Conservation (phyloP, 2,329 filamentous ascomycete species). For the Aspergillus sp. region DNA sequence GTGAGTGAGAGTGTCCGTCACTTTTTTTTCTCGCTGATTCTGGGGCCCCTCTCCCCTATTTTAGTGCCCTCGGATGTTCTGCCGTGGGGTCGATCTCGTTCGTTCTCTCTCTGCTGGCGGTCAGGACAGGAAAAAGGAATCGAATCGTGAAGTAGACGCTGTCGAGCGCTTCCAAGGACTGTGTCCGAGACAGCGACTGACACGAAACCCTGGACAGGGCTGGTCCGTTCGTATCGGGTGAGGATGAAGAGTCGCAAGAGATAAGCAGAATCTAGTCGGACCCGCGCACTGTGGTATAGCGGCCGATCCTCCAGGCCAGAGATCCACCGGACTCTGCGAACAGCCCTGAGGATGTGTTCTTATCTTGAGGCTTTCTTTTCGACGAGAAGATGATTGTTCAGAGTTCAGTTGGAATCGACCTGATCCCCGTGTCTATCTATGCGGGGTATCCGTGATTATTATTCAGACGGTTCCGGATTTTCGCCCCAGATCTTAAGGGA, state of each 20-base stretch:
- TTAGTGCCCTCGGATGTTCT: not conserved
- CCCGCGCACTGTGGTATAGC: slow-evolving; percentile 19
- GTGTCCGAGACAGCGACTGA: no score
- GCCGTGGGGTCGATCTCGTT: not conserved
- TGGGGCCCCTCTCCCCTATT: not conserved
- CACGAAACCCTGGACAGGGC: not conserved
- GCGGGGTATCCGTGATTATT: not conserved
- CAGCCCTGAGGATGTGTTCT: no score
- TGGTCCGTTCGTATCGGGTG: not conserved
- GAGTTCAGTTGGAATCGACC: no score
- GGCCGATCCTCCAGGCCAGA: slow-evolving; percentile 21
- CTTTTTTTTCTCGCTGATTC: slow-evolving; percentile 11
- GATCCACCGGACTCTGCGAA: slow-evolving; percentile 4
- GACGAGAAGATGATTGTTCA: no score
- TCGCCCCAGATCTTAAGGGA: not conserved
- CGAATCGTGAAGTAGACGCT: not conserved
- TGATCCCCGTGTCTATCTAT: not conserved
- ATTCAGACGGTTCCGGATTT: not conserved
- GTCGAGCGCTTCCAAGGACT: not conserved
- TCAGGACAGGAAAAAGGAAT: not conserved
- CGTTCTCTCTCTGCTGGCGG: not conserved
- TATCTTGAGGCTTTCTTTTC: no score
- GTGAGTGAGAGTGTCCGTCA: not conserved
- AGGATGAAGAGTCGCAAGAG: slow-evolving; percentile 3
- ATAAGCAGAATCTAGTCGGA: slow-evolving; percentile 9